Percentiles rank a stretch among this genome's conserved stretches.
Evolutionary conservation across 1,139 yeast species (phyloP).

Genomic region (Sugiyamaella pinicola): DNA sequence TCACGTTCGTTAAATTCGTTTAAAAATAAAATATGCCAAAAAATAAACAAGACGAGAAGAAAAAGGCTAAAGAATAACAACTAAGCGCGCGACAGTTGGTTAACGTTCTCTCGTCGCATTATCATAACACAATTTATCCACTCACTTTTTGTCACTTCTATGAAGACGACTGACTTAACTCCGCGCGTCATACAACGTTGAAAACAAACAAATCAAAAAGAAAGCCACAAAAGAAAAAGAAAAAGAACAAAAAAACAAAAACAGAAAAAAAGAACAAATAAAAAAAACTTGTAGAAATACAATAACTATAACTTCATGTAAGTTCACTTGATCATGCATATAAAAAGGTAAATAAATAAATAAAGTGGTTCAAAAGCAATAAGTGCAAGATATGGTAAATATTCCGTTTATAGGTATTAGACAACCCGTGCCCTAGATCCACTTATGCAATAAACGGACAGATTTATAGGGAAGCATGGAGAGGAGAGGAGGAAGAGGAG

Average conservation of each 20-base stretch:
- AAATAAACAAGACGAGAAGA: neutral
- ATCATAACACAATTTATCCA: too few relatives aligned
- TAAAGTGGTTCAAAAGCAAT: slow-evolving; percentile 12
- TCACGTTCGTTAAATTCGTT: neutral
- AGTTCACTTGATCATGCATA: slow-evolving; percentile 14
- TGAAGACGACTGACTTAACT: too few relatives aligned
- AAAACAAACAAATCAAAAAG: too few relatives aligned
- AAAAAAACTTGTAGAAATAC: neutral
- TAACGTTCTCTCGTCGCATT: too few relatives aligned
- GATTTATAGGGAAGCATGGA: neutral
- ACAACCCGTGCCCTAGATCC: slow-evolving; percentile 11
- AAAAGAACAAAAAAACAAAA: neutral
- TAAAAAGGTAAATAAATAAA: slow-evolving; percentile 15
- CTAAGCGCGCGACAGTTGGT: neutral
- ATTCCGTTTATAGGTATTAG: neutral
- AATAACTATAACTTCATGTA: slow-evolving; percentile 16
- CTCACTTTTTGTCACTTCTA: too few relatives aligned
- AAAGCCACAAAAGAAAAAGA: neutral
- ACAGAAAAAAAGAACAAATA: neutral
- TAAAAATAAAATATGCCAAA: neutral
- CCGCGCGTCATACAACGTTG: too few relatives aligned
- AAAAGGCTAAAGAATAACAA: neutral
- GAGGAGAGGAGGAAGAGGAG: neutral
- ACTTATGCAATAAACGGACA: slow-evolving; percentile 10
- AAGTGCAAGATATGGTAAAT: slow-evolving; percentile 7